Evolutionary conservation across 345 rosid genomes (phyloP).

Genomic region (Carallia brachiata): DNA sequence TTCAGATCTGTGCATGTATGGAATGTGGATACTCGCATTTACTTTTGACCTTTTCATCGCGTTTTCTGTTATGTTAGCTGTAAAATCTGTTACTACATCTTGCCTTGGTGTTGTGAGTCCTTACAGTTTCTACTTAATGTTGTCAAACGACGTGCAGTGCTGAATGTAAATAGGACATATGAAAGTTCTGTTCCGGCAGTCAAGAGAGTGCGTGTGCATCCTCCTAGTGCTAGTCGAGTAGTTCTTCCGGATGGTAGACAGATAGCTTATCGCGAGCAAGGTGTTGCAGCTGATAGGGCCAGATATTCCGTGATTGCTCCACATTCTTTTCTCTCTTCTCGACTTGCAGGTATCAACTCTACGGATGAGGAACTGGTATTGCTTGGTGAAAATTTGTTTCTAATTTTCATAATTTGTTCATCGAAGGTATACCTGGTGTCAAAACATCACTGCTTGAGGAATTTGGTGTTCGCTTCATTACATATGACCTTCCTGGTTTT

Average conservation of each 20-base stretch:
- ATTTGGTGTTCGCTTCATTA: slow-evolving; percentile 73
- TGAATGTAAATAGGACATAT: slow-evolving; percentile 42
- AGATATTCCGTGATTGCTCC: slow-evolving; percentile 68
- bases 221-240: slow-evolving; percentile 56
- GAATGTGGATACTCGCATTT: background rate
- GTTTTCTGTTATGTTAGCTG: too few relatives aligned
- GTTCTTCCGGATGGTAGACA: slow-evolving; percentile 83
- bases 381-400: slow-evolving; percentile 10
- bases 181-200: slow-evolving; percentile 35
- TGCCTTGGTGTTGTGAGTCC: background rate
- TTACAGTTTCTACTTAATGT: slow-evolving; percentile 6
- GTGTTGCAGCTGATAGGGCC: slow-evolving; percentile 71
- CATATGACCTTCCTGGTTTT: slow-evolving; percentile 96
- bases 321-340: slow-evolving; percentile 80
- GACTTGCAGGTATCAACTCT: slow-evolving; percentile 63
- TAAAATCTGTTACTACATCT: background rate
- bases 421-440: slow-evolving; percentile 74
- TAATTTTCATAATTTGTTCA: background rate
- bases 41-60: too few relatives aligned
- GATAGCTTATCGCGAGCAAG: slow-evolving; percentile 68
- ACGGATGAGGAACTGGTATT: slow-evolving; percentile 2
- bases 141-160: slow-evolving; percentile 46
- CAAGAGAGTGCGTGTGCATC: slow-evolving; percentile 66
- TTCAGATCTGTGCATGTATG: background rate
- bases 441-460: slow-evolving; percentile 66